Base-by-base conservation (phyloP, 78 protist genomes). In the Dictyostelium firmibasis region DNA sequence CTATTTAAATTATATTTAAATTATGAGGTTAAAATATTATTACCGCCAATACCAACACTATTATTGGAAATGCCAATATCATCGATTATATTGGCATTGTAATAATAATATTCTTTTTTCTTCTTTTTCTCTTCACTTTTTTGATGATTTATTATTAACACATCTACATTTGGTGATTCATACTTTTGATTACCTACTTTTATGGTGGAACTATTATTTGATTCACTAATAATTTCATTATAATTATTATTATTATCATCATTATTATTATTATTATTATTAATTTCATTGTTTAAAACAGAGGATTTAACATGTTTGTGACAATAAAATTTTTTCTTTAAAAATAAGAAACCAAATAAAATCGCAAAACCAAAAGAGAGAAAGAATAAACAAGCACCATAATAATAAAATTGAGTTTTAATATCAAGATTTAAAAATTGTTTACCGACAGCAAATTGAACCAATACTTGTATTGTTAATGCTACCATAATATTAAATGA, bases 401-500 rank as follows among this genome's bases (percentile, higher is more conserved):
- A 85, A 53, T 74, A 85, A n/a, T 47, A 25, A n/a, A 85, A 85
- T 74, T 85, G 92, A 20, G 31, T 23, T 70, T 23, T 85, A 35
- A 85, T 85, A n/a, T 85, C 74, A 1, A 85, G 38, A 35, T 85
- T 75, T 16, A 85, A 53, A 47, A 85, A 18, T 35, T 50, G 57
- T 33, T 85, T 74, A n/a, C 92, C 70, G 20, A 85, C 83, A 0
- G 83, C 44, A 27, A 75, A 50, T 50, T 85, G 92, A 27, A 85
- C 47, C 1, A 85, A 13, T 35, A 85, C 83, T 50, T 85, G 92
- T 6, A 85, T 41, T 9, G 92, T 64, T 8, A 85, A 50, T 74
- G 92, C 92, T 4, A 85, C 76, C 92, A 85, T 85, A 50, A 85
- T 85, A 50, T 85, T 85, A 29, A 85, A 74, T 31, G 92, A 85